Conservation (phyloP, 805 yeast genomes). For the Saccharomycopsis olivae region DNA sequence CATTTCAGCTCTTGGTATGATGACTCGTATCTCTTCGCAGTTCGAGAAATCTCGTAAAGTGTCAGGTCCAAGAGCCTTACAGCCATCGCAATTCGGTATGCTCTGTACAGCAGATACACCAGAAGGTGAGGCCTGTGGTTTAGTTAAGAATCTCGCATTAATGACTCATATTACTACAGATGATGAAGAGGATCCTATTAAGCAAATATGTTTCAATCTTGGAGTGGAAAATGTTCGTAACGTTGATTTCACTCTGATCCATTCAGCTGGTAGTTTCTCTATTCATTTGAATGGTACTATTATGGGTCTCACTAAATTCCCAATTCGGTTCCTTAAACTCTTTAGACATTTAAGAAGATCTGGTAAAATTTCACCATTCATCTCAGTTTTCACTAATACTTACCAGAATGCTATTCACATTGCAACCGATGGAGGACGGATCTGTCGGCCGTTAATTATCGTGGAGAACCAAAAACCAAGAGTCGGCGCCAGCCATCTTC, state of each 20-base stretch:
- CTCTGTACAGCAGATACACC: constrained; percentile 98
- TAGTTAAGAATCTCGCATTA: constrained; percentile 90
- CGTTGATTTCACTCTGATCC: constrained; percentile 75
- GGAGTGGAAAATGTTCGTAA: constrained; percentile 85
- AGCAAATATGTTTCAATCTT: constrained; percentile 60
- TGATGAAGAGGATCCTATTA: constrained; percentile 88
- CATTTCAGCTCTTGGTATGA: constrained; percentile 95
- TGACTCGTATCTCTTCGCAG: constrained; percentile 99
- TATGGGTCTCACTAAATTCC: constrained; percentile 81
- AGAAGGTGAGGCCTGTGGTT: constrained; percentile 99
- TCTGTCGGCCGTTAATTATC: constrained; percentile 92
- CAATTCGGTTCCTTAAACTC: constrained; percentile 65
- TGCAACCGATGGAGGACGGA: constrained; percentile 98
- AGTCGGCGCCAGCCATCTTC: constrained; percentile 64
- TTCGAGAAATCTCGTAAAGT: constrained; percentile 97
- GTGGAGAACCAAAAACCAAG: constrained; percentile 56
- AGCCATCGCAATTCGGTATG: constrained; percentile 99
- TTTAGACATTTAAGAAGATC: constrained; percentile 77
- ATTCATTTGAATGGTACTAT: constrained; percentile 91
- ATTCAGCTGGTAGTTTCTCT: constrained; percentile 68
- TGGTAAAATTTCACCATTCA: constrained; percentile 80
- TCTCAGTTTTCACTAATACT: constrained; percentile 79
- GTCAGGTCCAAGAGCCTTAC: constrained; percentile 96
- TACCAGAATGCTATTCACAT: constrained; percentile 93
- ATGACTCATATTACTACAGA: constrained; percentile 99